A percentile compares a stretch with the other conserved stretches of the same genome.
Evolutionary conservation across 495 filamentous ascomycete species (phyloP).

Genomic region (Neurospora intermedia): DNA sequence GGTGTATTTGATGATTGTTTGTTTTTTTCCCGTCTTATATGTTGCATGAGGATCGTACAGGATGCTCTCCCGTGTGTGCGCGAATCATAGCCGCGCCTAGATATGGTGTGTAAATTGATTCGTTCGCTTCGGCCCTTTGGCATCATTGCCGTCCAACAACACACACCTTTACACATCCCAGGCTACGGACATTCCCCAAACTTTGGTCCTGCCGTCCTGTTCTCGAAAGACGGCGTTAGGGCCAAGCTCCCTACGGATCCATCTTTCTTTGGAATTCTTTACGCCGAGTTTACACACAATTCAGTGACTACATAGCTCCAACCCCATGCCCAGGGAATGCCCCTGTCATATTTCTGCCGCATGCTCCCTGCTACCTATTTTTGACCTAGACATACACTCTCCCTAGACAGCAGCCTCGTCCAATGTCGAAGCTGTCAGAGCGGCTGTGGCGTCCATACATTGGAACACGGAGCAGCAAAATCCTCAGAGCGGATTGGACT

Average conservation of each 20-base stretch:
- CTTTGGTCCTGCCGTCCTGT: background rate
- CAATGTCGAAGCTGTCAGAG: conserved; percentile 4
- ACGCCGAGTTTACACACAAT: background rate
- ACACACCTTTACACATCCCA: background rate
- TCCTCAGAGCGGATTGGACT: background rate
- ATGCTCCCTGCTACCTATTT: background rate
- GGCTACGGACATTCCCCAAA: conserved; percentile 25
- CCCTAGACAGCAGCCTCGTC: background rate
- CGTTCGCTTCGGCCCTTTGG: background rate
- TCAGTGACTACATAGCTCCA: background rate
- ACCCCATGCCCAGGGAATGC: background rate
- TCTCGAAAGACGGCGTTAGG: background rate
- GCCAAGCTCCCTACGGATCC: background rate
- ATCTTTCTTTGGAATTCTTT: background rate
- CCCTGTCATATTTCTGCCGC: background rate
- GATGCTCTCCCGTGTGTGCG: background rate
- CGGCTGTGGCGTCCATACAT: conserved; percentile 2
- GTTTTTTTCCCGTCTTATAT: background rate
- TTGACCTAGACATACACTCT: background rate
- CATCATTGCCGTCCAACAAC: background rate
- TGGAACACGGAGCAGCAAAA: background rate
- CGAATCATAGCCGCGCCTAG: background rate
- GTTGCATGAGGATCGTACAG: background rate
- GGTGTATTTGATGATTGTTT: background rate
- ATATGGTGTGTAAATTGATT: background rate